Conservation (phyloP, 441 rosid species). For the Pelargonium citronellum region DNA sequence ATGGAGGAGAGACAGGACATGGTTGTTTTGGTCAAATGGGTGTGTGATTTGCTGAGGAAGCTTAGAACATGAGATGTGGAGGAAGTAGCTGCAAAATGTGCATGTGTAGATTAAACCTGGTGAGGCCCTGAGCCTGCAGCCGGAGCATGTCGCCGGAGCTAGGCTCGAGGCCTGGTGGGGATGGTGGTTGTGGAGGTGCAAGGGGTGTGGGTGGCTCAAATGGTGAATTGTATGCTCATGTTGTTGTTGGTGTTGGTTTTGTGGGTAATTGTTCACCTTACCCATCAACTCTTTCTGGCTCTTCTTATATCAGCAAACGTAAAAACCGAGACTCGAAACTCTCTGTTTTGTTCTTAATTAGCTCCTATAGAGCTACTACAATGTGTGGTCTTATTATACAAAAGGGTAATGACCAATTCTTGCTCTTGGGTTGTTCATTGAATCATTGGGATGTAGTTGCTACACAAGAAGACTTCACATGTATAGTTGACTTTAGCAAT, state of each 20-base stretch:
- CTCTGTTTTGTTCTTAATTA: no score
- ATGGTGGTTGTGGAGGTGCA: slow-evolving; percentile 28
- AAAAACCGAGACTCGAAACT: no score
- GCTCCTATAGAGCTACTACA: no score
- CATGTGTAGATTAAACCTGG: slow-evolving; percentile 33
- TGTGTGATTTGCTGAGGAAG: slow-evolving; percentile 36
- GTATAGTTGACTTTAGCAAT: no score
- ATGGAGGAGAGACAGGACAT: slow-evolving; percentile 32
- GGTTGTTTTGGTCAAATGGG: slow-evolving; percentile 33
- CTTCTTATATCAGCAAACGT: no score
- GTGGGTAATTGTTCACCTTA: background rate
- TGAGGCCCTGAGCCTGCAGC: slow-evolving; percentile 26
- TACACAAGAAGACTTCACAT: background rate
- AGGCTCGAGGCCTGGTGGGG: slow-evolving; percentile 14
- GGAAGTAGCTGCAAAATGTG: slow-evolving; percentile 33
- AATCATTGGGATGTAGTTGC: background rate
- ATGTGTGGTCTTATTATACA: no score
- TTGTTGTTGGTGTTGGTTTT: background rate
- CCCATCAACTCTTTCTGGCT: background rate
- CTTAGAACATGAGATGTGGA: slow-evolving; percentile 33
- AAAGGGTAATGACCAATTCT: no score
- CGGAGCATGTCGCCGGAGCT: slow-evolving; percentile 24
- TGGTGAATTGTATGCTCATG: slow-evolving; percentile 21
- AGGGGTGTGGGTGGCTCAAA: slow-evolving; percentile 40
- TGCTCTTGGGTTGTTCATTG: no score